A percentile compares a stretch with the other conserved stretches of the same genome.
phyloP scores from a whole-genome alignment of 345 rosid genomes.

The Triadica sebifera region DNA sequence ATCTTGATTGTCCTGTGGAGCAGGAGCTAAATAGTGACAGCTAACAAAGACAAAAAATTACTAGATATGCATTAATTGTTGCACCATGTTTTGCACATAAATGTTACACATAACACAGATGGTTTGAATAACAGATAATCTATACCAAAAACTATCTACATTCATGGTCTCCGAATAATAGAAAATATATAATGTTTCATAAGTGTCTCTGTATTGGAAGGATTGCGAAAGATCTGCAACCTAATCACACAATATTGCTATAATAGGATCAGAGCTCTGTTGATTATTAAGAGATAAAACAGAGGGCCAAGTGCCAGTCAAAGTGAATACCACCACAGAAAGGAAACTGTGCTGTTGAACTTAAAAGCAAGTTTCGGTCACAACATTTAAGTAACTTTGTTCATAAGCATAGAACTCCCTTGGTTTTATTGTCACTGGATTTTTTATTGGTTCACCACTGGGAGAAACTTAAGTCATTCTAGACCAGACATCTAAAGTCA shows the following conservation, averaged over 20 bases:
- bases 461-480: no score
- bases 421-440: no score
- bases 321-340: no score
- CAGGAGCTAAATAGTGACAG: constrained; percentile 15
- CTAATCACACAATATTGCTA: background rate
- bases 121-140: background rate
- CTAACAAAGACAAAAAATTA: background rate
- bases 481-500: no score
- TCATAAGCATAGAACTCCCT: no score
- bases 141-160: background rate
- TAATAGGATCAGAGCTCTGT: no score
- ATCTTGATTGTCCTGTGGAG: constrained; percentile 68
- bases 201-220: background rate
- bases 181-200: background rate
- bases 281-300: no score
- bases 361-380: no score
- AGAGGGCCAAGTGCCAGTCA: no score
- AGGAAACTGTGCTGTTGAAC: no score
- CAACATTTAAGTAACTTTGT: no score
- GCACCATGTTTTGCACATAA: constrained; percentile 1
- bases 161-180: background rate
- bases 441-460: no score
- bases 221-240: background rate
- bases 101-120: constrained; percentile 10
- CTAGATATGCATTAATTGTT: background rate